Evolutionary conservation across 495 filamentous ascomycete genomes (phyloP).

Genomic region (Acidomyces sp.): DNA sequence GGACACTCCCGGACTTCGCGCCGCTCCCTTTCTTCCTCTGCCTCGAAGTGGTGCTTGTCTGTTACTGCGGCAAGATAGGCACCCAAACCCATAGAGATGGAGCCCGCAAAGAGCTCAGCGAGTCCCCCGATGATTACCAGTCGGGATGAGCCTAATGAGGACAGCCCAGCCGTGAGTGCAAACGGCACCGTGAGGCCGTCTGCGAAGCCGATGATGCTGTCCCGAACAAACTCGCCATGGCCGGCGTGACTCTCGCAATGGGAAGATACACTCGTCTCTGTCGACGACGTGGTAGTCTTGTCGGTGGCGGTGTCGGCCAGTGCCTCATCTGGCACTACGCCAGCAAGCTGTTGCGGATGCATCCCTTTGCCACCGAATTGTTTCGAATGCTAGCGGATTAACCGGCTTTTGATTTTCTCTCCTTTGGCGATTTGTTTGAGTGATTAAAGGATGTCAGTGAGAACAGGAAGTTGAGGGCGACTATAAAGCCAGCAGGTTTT

Average conservation of each 20-base stretch:
- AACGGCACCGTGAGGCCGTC: conserved; percentile 51
- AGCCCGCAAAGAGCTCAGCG: conserved; percentile 53
- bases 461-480: too few relatives aligned
- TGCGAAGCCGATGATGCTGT: conserved; percentile 35
- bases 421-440: too few relatives aligned
- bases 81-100: conserved; percentile 59
- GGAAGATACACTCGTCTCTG: too few relatives aligned
- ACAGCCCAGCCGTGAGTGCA: conserved; percentile 41
- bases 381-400: too few relatives aligned
- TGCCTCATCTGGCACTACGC: too few relatives aligned
- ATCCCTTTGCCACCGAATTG: too few relatives aligned
- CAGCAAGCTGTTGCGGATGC: too few relatives aligned
- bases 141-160: conserved; percentile 38
- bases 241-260: conserved; percentile 6
- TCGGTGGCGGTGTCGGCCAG: too few relatives aligned
- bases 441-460: too few relatives aligned
- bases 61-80: conserved; percentile 44
- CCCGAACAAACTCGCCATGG: conserved; percentile 14
- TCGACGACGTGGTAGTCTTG: too few relatives aligned
- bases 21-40: conserved; percentile 34
- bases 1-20: conserved; percentile 32
- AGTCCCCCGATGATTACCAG: conserved; percentile 58
- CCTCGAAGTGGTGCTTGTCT: conserved; percentile 35
- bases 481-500: too few relatives aligned
- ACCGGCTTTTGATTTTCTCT: too few relatives aligned